These are phyloP conservation scores for Microsporum canis DNA, from an alignment of 2,329 filamentous ascomycete genomes.

Conservation along the genomic window DNA sequence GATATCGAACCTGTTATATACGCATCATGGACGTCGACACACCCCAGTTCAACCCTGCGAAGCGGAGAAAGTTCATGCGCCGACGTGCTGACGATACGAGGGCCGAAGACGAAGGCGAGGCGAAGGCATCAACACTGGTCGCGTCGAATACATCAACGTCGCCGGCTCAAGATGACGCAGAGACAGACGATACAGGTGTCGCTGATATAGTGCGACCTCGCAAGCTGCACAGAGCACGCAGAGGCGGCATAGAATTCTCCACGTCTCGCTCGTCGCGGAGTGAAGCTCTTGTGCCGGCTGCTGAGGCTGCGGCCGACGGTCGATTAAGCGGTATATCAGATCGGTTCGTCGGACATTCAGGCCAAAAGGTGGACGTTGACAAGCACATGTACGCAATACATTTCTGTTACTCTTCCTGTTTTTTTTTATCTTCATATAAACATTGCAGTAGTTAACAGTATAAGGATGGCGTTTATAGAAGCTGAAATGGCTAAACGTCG, in stretches of 20 bases:
- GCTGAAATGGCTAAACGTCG: conserved; percentile 48
- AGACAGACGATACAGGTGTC: conserved; percentile 16
- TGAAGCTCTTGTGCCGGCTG: conserved; percentile 18
- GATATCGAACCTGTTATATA: not conserved
- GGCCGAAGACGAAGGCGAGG: conserved; percentile 10
- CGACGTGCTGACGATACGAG: conserved; percentile 24
- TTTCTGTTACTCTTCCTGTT: not conserved
- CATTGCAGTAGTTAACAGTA: conserved; percentile 42
- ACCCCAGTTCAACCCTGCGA: conserved; percentile 38
- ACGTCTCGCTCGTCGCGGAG: conserved; percentile 18
- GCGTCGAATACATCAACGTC: not conserved
- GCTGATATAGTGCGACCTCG: conserved; percentile 30
- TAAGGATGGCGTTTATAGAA: conserved; percentile 58
- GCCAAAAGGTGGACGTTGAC: conserved; percentile 47
- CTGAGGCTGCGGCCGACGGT: conserved; percentile 26
- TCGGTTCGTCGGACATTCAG: conserved; percentile 49
- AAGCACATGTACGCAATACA: conserved; percentile 50
- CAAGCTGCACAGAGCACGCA: conserved; percentile 27
- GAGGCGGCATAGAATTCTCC: conserved; percentile 38
- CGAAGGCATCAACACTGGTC: conserved; percentile 4
- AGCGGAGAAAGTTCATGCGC: conserved; percentile 42
- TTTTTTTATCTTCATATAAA: not conserved
- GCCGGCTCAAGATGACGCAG: conserved; percentile 5
- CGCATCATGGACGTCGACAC: conserved; percentile 16
- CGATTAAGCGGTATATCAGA: conserved; percentile 34